Evolutionary conservation across 306 rosid genomes (phyloP).

Genomic region (Corylus avellana): DNA sequence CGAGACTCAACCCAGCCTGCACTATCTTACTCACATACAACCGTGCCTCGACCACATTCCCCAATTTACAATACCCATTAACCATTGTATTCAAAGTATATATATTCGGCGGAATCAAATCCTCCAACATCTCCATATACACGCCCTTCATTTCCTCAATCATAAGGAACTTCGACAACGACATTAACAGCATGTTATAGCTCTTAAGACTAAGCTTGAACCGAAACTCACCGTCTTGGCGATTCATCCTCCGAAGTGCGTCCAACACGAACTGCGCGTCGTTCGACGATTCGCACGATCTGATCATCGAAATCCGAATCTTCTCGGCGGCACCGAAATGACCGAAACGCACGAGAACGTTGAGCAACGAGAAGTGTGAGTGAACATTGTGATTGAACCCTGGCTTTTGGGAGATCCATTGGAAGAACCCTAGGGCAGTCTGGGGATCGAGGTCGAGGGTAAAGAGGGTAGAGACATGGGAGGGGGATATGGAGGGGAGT

Average conservation of each 20-base stretch:
- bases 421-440: constrained; percentile 67
- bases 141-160: constrained; percentile 53
- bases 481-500: constrained; percentile 52
- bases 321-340: constrained; percentile 57
- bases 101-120: constrained; percentile 51
- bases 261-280: constrained; percentile 53
- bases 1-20: constrained; percentile 54
- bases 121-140: constrained; percentile 56
- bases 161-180: constrained; percentile 47
- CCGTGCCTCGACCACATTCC: constrained; percentile 54
- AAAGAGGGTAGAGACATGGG: constrained; percentile 58
- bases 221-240: constrained; percentile 16
- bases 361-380: constrained; percentile 52
- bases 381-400: constrained; percentile 50
- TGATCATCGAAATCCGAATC: constrained; percentile 64
- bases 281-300: constrained; percentile 33
- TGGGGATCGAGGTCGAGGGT: constrained; percentile 55
- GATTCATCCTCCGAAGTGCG: constrained; percentile 46
- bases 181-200: constrained; percentile 58
- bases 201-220: constrained; percentile 66
- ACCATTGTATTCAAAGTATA: constrained; percentile 66
- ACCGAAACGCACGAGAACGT: constrained; percentile 55
- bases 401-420: constrained; percentile 51
- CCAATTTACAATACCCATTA: constrained; percentile 67
- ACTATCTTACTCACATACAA: constrained; percentile 47